Percentiles rank a stretch among this genome's conserved stretches.
Conservation (phyloP, 2,329 filamentous ascomycete genomes). For the Aspergillus jensenii region DNA sequence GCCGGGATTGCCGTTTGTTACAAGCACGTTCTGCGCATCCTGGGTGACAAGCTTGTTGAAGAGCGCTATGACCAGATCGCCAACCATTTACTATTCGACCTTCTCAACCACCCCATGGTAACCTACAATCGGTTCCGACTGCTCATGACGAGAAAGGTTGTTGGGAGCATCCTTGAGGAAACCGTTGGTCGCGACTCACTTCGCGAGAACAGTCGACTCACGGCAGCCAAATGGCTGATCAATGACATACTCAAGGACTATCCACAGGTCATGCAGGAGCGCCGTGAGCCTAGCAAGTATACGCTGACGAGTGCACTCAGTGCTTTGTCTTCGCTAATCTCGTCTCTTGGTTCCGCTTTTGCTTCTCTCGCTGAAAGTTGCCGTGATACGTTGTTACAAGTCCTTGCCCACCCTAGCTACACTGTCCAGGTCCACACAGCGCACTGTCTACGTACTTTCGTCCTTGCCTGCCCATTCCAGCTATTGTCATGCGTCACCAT, state of each 20-base stretch:
- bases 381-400: slow-evolving; percentile 82
- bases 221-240: slow-evolving; percentile 76
- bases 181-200: slow-evolving; percentile 78
- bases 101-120: slow-evolving; percentile 74
- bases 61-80: slow-evolving; percentile 78
- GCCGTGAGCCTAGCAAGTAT: slow-evolving; percentile 84
- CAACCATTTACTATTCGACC: slow-evolving; percentile 74
- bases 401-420: slow-evolving; percentile 92
- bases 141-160: slow-evolving; percentile 78
- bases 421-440: slow-evolving; percentile 91
- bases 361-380: slow-evolving; percentile 77
- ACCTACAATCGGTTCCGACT: slow-evolving; percentile 84
- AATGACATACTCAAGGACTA: slow-evolving; percentile 94
- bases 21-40: slow-evolving; percentile 70
- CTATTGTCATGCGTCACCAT: slow-evolving; percentile 87
- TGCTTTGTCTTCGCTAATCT: slow-evolving; percentile 75
- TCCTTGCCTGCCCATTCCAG: slow-evolving; percentile 88
- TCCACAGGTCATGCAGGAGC: slow-evolving; percentile 82
- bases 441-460: slow-evolving; percentile 80
- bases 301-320: slow-evolving; percentile 76
- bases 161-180: slow-evolving; percentile 80
- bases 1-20: slow-evolving; percentile 87
- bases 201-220: slow-evolving; percentile 83
- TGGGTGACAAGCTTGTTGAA: slow-evolving; percentile 83
- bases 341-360: slow-evolving; percentile 77